Conservation (phyloP, 139 green algal species). For the Chlorokybus atmophyticus region DNA sequence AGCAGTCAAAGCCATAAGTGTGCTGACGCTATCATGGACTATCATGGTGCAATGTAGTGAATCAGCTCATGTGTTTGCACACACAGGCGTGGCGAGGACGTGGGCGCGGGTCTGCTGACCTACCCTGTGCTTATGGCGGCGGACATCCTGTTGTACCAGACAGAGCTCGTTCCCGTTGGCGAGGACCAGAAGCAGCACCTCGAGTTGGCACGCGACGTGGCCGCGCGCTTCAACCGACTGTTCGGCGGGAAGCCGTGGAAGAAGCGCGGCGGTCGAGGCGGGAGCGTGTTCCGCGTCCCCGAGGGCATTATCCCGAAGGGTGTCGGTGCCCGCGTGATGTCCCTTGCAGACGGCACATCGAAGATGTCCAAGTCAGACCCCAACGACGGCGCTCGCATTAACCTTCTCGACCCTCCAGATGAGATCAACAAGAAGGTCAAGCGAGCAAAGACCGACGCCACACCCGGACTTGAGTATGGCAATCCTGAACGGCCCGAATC, state of each 20-base stretch:
- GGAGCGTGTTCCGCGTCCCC: constrained; percentile 56
- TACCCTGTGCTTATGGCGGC: constrained; percentile 98
- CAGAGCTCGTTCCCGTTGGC: constrained; percentile 90
- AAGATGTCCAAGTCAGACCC: constrained; percentile 96
- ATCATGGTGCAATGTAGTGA: too few species aligned
- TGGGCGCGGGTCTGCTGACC: constrained; percentile 80
- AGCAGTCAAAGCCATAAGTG: too few species aligned
- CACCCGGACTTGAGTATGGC: constrained; percentile 64
- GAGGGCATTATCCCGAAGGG: constrained; percentile 84
- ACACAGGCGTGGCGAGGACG: constrained; percentile 52
- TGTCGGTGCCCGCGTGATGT: constrained; percentile 90
- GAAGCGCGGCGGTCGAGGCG: constrained; percentile 65
- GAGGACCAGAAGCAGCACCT: constrained; percentile 97
- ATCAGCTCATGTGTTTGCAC: too few species aligned
- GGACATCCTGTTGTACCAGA: constrained; percentile 96
- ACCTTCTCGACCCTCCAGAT: constrained; percentile 78
- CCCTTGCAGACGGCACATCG: constrained; percentile 70
- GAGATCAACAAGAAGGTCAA: too few species aligned
- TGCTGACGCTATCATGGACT: too few species aligned
- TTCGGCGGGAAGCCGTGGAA: constrained; percentile 93
- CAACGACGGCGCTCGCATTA: constrained; percentile 76
- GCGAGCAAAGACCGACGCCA: too few species aligned
- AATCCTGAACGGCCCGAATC: constrained; percentile 83
- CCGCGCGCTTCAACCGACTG: constrained; percentile 67
- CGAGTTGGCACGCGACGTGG: constrained; percentile 71